These are phyloP conservation scores for Brachypodium distachyon DNA, from an alignment of 202 grass and related monocot genomes.

Conservation along the genomic window DNA sequence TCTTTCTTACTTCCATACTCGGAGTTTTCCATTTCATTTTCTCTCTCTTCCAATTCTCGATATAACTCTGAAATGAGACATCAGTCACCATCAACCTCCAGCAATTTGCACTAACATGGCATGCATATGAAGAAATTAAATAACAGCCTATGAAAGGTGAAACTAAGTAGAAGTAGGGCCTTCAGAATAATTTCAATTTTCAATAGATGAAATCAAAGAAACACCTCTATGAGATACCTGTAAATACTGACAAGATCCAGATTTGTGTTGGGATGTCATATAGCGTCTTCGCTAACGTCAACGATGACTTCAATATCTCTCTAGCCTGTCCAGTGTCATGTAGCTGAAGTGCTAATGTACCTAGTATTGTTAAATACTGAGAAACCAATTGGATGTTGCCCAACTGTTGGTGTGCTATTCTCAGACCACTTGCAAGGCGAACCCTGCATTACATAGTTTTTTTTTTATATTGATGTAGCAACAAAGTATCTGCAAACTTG, in stretches of 20 bases:
- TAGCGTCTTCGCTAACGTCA: conserved; percentile 92
- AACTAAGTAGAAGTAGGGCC: background rate
- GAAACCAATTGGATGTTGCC: conserved; percentile 98
- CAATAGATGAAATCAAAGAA: background rate
- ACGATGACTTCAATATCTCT: conserved; percentile 91
- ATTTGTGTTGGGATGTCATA: conserved; percentile 97
- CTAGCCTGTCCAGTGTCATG: conserved; percentile 80
- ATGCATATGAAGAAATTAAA: conserved; percentile 4
- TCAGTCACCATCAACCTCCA: conserved; percentile 18
- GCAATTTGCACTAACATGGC: background rate
- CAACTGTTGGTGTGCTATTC: conserved; percentile 92
- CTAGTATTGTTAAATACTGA: conserved; percentile 90
- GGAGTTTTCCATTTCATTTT: conserved; percentile 82
- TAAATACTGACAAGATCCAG: conserved; percentile 92
- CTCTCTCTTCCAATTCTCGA: conserved; percentile 64
- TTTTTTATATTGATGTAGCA: conserved; percentile 11
- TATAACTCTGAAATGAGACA: conserved; percentile 70
- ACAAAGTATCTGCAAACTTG: conserved; percentile 1
- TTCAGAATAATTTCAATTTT: background rate
- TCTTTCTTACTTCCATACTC: conserved; percentile 92
- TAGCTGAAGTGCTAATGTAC: conserved; percentile 88
- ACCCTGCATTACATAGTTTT: conserved; percentile 50
- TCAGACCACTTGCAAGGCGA: conserved; percentile 92
- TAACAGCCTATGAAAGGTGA: background rate
- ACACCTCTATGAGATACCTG: conserved; percentile 36